Percentiles rank a stretch among this genome's conserved stretches.
Evolutionary conservation across 768 basidiomycete species (phyloP).

Genomic region (Suillus weaverae): DNA sequence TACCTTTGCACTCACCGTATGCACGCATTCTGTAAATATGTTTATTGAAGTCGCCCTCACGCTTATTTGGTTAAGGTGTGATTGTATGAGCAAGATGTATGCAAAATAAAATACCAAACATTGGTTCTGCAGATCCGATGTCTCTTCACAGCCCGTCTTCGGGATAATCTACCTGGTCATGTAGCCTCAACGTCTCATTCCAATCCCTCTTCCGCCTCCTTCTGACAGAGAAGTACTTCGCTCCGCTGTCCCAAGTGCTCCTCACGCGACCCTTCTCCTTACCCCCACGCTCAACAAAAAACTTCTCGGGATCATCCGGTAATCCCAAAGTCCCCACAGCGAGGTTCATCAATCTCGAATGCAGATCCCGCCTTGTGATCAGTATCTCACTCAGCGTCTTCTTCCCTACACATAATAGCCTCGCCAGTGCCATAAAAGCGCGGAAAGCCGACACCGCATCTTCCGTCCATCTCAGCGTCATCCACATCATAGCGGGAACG

Average conservation of each 20-base stretch:
- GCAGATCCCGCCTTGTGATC: conserved; percentile 53
- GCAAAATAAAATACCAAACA: not conserved
- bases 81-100: not conserved
- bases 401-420: conserved; percentile 64
- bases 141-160: conserved; percentile 39
- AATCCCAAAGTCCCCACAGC: conserved; percentile 59
- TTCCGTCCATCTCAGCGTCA: conserved; percentile 85
- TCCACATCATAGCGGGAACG: conserved; percentile 84
- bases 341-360: conserved; percentile 65
- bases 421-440: conserved; percentile 61
- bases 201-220: conserved; percentile 83
- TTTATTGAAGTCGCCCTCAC: not conserved
- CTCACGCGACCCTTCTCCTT: conserved; percentile 70
- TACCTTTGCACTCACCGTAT: not conserved
- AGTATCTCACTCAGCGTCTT: conserved; percentile 54
- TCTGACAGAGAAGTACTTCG: conserved; percentile 77
- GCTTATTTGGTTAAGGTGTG: not conserved
- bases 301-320: conserved; percentile 66
- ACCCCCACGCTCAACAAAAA: conserved; percentile 59
- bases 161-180: conserved; percentile 83
- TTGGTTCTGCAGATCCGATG: not conserved
- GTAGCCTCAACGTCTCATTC: conserved; percentile 82
- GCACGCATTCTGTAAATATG: not conserved
- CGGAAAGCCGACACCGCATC: conserved; percentile 80
- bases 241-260: conserved; percentile 64